Evolutionary conservation across 2,329 filamentous ascomycete genomes (phyloP).

Genomic region (Neurospora crassa): DNA sequence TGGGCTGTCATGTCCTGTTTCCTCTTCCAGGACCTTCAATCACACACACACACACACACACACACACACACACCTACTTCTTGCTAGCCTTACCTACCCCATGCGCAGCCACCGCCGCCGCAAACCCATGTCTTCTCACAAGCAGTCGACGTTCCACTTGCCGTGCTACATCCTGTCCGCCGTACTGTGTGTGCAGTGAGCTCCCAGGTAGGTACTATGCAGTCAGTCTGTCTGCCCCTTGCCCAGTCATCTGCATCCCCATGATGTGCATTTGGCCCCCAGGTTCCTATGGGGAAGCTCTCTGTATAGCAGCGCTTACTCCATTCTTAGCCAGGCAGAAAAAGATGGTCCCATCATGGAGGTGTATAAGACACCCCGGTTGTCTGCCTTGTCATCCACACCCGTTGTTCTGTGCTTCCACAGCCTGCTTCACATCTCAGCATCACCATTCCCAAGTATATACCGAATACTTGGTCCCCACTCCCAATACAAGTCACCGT

Average conservation of each 20-base stretch:
- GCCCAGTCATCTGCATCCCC: conserved; percentile 12
- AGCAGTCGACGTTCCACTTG: not conserved
- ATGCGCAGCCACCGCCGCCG: not conserved
- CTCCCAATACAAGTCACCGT: conserved; percentile 8
- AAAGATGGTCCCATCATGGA: conserved; percentile 13
- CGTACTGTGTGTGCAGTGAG: not conserved
- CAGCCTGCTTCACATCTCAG: conserved; percentile 14
- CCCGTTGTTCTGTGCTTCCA: conserved; percentile 10
- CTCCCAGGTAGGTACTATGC: not conserved
- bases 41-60: no score
- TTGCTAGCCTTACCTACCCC: not conserved
- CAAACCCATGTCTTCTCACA: not conserved
- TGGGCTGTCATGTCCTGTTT: conserved; percentile 5
- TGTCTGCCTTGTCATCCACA: conserved; percentile 15
- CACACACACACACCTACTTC: conserved; percentile 1
- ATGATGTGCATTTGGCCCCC: conserved; percentile 17
- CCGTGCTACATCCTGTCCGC: not conserved
- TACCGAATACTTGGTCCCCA: conserved; percentile 6
- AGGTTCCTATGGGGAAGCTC: conserved; percentile 11
- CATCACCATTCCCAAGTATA: conserved; percentile 6
- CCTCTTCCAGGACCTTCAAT: not conserved
- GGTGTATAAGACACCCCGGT: conserved; percentile 18
- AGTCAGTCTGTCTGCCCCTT: not conserved
- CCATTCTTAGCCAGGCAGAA: conserved; percentile 22
- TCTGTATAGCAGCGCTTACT: conserved; percentile 12